Conservation (phyloP, 257 asterid species). For the Solanum rostratum region DNA sequence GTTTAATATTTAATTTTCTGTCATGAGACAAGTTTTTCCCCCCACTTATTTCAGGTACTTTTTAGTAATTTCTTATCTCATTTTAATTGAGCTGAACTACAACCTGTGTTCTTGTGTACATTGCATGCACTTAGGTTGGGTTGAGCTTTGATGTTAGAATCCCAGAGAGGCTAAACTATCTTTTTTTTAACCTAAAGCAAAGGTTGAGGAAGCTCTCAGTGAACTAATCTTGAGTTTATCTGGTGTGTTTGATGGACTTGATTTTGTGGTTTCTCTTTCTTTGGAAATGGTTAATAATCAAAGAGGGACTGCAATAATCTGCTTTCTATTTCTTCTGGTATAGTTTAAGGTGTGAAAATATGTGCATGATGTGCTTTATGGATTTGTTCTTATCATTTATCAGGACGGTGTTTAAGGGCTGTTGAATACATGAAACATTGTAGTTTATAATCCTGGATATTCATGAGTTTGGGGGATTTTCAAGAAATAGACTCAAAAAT, state of each 20-base stretch:
- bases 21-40: neutral
- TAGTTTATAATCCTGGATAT: neutral
- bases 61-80: neutral
- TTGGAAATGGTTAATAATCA: neutral
- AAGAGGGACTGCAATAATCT: neutral
- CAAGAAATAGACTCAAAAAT: neutral
- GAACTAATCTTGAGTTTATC: neutral
- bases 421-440: neutral
- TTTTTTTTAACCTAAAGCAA: neutral
- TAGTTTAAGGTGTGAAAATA: neutral
- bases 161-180: neutral
- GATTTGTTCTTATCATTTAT: neutral
- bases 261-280: neutral
- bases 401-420: neutral
- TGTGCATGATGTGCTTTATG: neutral
- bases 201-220: neutral
- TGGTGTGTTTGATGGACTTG: neutral
- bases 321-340: neutral
- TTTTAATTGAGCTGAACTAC: neutral
- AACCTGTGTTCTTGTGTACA: neutral
- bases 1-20: neutral
- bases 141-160: neutral
- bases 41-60: neutral
- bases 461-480: neutral
- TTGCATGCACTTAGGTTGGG: neutral